Evolutionary conservation across 2,329 filamentous ascomycete genomes (phyloP), one percentile per base, ranked within the genome.

Genomic region (Neopestalotiopsis sp.): DNA sequence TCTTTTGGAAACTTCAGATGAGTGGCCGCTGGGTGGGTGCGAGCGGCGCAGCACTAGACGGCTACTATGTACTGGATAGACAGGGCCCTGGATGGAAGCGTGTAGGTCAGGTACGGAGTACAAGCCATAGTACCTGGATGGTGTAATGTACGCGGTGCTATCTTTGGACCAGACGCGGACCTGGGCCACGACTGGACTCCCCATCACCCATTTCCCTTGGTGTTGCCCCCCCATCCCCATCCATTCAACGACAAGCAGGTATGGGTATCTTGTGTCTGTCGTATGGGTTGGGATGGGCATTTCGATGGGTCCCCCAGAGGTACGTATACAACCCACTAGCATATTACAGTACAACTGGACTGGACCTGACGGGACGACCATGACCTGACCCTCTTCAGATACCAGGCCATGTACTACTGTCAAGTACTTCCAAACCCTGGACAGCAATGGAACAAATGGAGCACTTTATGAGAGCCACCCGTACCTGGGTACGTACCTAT

Each of bases 1-100:
- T 67, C 58, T 67, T 30, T 61, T 67, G 42, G 66, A 67, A 67
- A 67, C 66, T 62, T 63, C 66, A 67, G 66, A 67, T 67, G 66
- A 57, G 66, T 67, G 66, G 66, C 17, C 45, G 32, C 13, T 53
- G 45, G 57, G 40, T 62, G 59, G 66, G 58, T 57, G 57, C 20
- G 38, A 62, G 66, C 66, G 66, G 66, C 66, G 66, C 66, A 67
- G 66, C 66, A 63, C 66, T 67, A 67, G 32, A 17, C 17, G n/a
- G 45, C 17, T n/a, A 53, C 45, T n/a, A 17, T 20, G n/a, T 20
- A 53, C 17, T 53, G n/a, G 45, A 38, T 58, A 40, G 45, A 53
- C 45, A 53, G 45, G 45, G 45, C 45, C 45, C 45, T 53, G 45
- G 14, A 5, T 53, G n/a, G 17, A n/a, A 17, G 45, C n/a, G 45